Base-by-base conservation (phyloP, 495 filamentous ascomycete species). In the Penicillium pulvis region DNA sequence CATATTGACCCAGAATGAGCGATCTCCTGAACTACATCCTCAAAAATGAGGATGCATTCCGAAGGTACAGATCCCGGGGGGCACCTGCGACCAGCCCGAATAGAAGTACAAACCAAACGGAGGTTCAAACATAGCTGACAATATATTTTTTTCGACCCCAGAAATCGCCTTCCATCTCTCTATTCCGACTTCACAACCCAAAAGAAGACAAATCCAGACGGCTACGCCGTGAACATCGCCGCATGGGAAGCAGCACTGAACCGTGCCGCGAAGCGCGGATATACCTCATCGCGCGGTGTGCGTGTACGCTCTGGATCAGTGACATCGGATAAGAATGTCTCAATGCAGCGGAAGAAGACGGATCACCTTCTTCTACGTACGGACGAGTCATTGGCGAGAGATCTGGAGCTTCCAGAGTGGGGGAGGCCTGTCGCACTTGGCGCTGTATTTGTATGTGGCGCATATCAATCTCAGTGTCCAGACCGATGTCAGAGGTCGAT, bases 171-270 rank as follows among this genome's bases (percentile, higher is more conserved):
- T 5, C 88, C 92, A 6, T 93, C 93, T 14, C 85, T 98, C 51
- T 98, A 96, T 76, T 97, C 93, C 56, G 95, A 98, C 71, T 98
- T 98, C 73, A 77, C 84, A 4, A 69, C 81, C 36, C 92, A 93
- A 60, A 83, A 82, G 58, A 85, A 84, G 53, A 87, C 88, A 33
- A 98, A 98, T 68, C 92, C 93, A 1, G 92, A 95, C 65, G 93
- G 92, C 60, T 98, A 92, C 76, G 74, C 80, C 30, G 90, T 93
- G 50, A 98, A 98, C 70, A 72, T 93, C 42, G 75, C 82, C 14
- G 90, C 93, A 43, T 98, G 94, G 94, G 84, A 87, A 65, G 79
- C 81, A 28, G 93, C 83, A 2, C 81, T 98, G 24, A 78, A 83
- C 19, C 74, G 78, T 44, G 90, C 93, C 23, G 79, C 87, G 1